A percentile compares a stretch with the other conserved stretches of the same genome.
Conservation (phyloP, 2,329 filamentous ascomycete genomes). For the Didymella arachidicola region DNA sequence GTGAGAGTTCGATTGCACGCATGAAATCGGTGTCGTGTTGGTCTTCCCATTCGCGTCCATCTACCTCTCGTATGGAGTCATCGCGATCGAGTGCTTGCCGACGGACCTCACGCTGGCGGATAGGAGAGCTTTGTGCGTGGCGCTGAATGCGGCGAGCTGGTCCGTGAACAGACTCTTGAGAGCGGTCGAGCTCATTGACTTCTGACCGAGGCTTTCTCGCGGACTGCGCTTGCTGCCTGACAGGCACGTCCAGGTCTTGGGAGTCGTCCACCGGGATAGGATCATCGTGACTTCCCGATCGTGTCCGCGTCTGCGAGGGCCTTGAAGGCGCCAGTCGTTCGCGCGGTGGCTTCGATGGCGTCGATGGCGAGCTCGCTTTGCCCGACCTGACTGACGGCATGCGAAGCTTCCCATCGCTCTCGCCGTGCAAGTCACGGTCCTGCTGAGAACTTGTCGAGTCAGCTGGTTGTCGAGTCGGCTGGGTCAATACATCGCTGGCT, state of each 20-base stretch:
- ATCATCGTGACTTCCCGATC: slow-evolving; percentile 11
- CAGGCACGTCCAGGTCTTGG: slow-evolving; percentile 7
- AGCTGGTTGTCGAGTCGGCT: neutral
- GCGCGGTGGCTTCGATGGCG: neutral
- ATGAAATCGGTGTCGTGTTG: neutral
- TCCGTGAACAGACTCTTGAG: neutral
- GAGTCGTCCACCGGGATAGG: slow-evolving; percentile 17
- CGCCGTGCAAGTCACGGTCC: neutral
- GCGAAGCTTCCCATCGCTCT: neutral
- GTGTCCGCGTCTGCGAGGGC: neutral
- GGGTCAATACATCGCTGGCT: neutral
- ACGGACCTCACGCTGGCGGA: neutral
- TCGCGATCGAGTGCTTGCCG: neutral
- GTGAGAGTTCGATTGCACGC: neutral
- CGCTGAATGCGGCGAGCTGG: neutral
- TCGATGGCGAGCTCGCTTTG: neutral
- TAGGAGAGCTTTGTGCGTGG: neutral
- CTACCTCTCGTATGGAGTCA: slow-evolving; percentile 1
- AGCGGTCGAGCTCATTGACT: slow-evolving; percentile 6
- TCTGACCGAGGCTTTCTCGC: neutral
- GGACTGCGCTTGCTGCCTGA: neutral
- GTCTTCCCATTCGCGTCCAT: slow-evolving; percentile 1
- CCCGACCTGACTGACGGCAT: neutral
- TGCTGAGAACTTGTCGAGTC: slow-evolving; percentile 3
- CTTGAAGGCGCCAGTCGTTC: neutral